Evolutionary conservation across 2,329 filamentous ascomycete species (phyloP).

Genomic region (Exophiala alcalophila): DNA sequence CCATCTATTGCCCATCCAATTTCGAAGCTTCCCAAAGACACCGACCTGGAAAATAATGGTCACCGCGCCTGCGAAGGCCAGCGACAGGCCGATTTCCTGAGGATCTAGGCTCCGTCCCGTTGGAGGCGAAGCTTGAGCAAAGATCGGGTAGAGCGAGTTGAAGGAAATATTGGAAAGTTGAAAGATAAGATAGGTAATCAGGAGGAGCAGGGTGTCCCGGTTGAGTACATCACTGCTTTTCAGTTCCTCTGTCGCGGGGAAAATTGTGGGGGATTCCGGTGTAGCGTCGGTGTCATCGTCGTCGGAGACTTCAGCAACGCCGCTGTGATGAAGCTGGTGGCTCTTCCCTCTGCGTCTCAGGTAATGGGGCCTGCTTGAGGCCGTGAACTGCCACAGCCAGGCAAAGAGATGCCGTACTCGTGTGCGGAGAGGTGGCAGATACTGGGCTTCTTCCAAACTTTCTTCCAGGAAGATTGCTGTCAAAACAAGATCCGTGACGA

Average conservation of each 20-base stretch:
- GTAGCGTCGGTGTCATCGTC: slow-evolving; percentile 38
- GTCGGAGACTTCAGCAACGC: slow-evolving; percentile 17
- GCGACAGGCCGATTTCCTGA: slow-evolving; percentile 75
- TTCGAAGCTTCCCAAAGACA: slow-evolving; percentile 74
- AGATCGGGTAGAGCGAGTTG: slow-evolving; percentile 93
- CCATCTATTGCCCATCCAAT: slow-evolving; percentile 77
- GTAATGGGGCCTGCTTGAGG: slow-evolving; percentile 58
- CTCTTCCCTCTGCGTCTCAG: slow-evolving; percentile 38
- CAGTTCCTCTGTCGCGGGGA: slow-evolving; percentile 46
- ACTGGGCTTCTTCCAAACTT: slow-evolving; percentile 67
- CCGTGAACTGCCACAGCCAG: slow-evolving; percentile 69
- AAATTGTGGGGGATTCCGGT: slow-evolving; percentile 39
- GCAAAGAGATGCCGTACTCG: slow-evolving; percentile 60
- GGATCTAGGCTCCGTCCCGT: slow-evolving; percentile 74
- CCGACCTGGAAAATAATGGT: slow-evolving; percentile 90
- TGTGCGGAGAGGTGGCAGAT: slow-evolving; percentile 59
- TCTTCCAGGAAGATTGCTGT: slow-evolving; percentile 82
- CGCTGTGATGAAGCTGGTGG: slow-evolving; percentile 12
- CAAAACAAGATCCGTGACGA: slow-evolving; percentile 69
- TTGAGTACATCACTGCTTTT: slow-evolving; percentile 65
- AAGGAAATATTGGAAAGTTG: slow-evolving; percentile 92
- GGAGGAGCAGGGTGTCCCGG: slow-evolving; percentile 74
- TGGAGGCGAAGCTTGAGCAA: slow-evolving; percentile 71
- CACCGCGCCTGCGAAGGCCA: slow-evolving; percentile 77
- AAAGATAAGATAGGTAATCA: slow-evolving; percentile 86